Evolutionary conservation across 2,329 filamentous ascomycete species (phyloP).

Genomic region (Clarireedia hainanense): DNA sequence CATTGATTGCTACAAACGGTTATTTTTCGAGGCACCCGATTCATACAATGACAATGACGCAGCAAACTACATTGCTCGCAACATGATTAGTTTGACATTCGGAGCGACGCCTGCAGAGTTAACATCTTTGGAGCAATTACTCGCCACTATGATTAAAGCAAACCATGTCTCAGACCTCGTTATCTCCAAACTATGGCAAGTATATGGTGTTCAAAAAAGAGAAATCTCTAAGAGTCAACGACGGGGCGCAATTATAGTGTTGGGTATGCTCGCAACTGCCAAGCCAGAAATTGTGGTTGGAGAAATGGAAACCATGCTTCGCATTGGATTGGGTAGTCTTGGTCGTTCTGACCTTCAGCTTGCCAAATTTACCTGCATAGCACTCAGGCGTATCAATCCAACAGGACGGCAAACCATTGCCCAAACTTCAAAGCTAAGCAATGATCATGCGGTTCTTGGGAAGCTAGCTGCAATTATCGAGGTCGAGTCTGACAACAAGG

Average conservation of each 20-base stretch:
- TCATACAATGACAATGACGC: constrained; percentile 82
- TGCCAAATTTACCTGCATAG: constrained; percentile 92
- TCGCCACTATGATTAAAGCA: constrained; percentile 96
- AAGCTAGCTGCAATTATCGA: constrained; percentile 80
- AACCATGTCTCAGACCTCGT: constrained; percentile 80
- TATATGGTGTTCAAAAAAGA: constrained; percentile 88
- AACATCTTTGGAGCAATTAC: constrained; percentile 87
- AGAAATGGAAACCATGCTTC: constrained; percentile 90
- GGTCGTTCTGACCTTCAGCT: constrained; percentile 79
- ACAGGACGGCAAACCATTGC: constrained; percentile 62
- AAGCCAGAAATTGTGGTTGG: constrained; percentile 88
- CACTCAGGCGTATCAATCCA: constrained; percentile 83
- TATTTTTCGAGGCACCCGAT: constrained; percentile 94
- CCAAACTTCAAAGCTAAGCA: constrained; percentile 71
- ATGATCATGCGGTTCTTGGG: constrained; percentile 80
- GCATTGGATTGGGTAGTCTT: constrained; percentile 75
- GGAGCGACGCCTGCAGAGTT: constrained; percentile 90
- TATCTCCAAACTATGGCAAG: constrained; percentile 90
- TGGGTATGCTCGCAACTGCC: constrained; percentile 93
- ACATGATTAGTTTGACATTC: constrained; percentile 98
- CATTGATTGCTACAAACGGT: constrained; percentile 90
- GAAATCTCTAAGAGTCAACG: constrained; percentile 90
- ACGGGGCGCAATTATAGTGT: constrained; percentile 86
- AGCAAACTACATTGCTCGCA: constrained; percentile 90
- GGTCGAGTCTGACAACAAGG: constrained; percentile 79